Base-by-base conservation (phyloP, 305 asterid genomes). In the Caryopteris hybrid region DNA sequence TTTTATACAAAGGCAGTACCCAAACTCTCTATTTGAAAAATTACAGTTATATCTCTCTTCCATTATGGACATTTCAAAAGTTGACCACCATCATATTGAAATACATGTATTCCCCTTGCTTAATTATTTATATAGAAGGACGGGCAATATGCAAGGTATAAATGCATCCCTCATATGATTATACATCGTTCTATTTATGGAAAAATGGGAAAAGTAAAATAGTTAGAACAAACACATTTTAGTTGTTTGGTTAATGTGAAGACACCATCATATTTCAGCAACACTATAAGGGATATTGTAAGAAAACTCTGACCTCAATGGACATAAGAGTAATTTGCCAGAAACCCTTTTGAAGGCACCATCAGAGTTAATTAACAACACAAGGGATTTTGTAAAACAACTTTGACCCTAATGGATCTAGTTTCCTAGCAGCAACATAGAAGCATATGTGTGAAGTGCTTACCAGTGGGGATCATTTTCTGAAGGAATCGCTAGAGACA, bases 391-490 rank as follows among this genome's bases (percentile, higher is more conserved):
- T 51, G 57, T 23, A 51, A 22, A 14, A 53, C 20, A 53, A 23
- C 39, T 53, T 53, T 53, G 60, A 53, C 60, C 6, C 20, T 3
- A 29, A 31, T 27, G 59, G 54, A 66, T 47, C 33, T 47, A 56
- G 64, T 25, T 61, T 33, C 54, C 36, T 59, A 42, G 69, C 36
- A 41, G 68, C 38, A 66, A 42, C 6, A 18, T 36, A 71, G 16
- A 54, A 52, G 58, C 43, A 54, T 23, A 50, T 12, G 12, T 38
- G 36, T 33, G 48, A 59, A 66, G 73, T 39, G 51, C 83, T 74
- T 73, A 88, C 97, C 97, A 91, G 77, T 91, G 95, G 20, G 96
- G 90, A 84, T 88, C 89, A 60, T 68, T 84, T 79, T 91, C 95
- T 41, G 95, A 81, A 68, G 84, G 80, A 65, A 91, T 77, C n/a